These are phyloP conservation scores for Colletotrichum acutatum DNA, from an alignment of 2,329 filamentous ascomycete genomes.

Conservation along the genomic window DNA sequence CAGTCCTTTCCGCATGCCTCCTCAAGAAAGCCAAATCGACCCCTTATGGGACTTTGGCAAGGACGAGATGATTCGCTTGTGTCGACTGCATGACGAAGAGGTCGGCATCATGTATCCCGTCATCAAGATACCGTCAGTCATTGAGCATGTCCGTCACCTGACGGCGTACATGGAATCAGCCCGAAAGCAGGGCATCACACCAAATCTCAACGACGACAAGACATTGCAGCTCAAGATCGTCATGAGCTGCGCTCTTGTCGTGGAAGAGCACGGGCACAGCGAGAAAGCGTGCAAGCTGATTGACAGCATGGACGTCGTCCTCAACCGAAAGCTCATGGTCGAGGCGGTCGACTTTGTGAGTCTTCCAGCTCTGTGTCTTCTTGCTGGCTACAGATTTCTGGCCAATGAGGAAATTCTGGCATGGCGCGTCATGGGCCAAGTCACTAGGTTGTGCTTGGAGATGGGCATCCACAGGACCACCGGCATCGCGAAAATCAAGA, in stretches of 20 bases:
- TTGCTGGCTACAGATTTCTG: slow-evolving; percentile 81
- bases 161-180: slow-evolving; percentile 76
- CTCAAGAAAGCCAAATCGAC: slow-evolving; percentile 58
- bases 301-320: slow-evolving; percentile 76
- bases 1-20: slow-evolving; percentile 19
- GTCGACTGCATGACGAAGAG: slow-evolving; percentile 87
- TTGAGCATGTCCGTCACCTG: slow-evolving; percentile 75
- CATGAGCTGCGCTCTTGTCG: slow-evolving; percentile 79
- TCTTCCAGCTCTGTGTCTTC: slow-evolving; percentile 62
- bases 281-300: slow-evolving; percentile 79
- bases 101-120: slow-evolving; percentile 94
- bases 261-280: slow-evolving; percentile 84
- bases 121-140: slow-evolving; percentile 77
- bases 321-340: slow-evolving; percentile 73
- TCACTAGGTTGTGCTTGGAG: slow-evolving; percentile 81
- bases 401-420: slow-evolving; percentile 86
- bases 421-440: slow-evolving; percentile 88
- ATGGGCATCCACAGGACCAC: slow-evolving; percentile 85
- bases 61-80: slow-evolving; percentile 83
- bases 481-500: slow-evolving; percentile 75
- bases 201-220: slow-evolving; percentile 59
- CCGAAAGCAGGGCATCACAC: slow-evolving; percentile 46
- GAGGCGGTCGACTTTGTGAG: slow-evolving; percentile 59
- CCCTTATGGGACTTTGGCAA: slow-evolving; percentile 83
- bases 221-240: slow-evolving; percentile 84